These are phyloP conservation scores for Heracleum sosnowskyi DNA, from an alignment of 129 eudicot genomes.

Conservation along the genomic window DNA sequence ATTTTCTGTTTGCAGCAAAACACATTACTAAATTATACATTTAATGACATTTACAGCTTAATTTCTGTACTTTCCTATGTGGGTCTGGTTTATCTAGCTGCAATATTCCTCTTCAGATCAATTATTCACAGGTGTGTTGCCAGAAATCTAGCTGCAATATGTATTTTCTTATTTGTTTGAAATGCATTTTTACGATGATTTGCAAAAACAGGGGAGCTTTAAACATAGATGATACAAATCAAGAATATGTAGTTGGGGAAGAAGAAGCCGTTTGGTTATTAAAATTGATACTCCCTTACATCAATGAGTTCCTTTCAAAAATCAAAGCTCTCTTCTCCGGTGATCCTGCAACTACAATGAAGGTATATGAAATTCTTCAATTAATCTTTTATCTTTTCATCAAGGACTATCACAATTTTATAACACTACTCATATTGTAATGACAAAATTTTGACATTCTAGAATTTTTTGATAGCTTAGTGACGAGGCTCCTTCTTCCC, in stretches of 20 bases:
- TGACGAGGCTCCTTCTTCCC: neutral
- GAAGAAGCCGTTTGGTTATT: constrained; percentile 83
- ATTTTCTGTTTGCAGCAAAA: neutral
- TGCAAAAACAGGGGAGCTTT: constrained; percentile 38
- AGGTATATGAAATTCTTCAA: constrained; percentile 41
- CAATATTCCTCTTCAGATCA: constrained; percentile 66
- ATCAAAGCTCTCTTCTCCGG: constrained; percentile 86
- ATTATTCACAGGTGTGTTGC: constrained; percentile 48
- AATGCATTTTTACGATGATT: neutral
- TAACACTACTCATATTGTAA: neutral
- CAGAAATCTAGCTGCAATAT: neutral
- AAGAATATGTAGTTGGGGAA: constrained; percentile 58
- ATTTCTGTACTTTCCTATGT: constrained; percentile 69
- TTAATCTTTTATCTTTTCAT: neutral
- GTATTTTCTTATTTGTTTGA: neutral
- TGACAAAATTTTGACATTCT: neutral
- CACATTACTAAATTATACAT: neutral
- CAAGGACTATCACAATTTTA: neutral
- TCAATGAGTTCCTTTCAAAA: constrained; percentile 73
- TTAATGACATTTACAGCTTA: constrained; percentile 42
- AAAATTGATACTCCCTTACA: constrained; percentile 58
- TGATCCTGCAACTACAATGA: constrained; percentile 95
- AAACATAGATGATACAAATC: constrained; percentile 26
- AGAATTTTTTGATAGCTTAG: neutral
- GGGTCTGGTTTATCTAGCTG: constrained; percentile 88